Percentiles rank a stretch among this genome's conserved stretches.
Conservation (phyloP, 225 moss, liverwort and hornwort genomes). For the Physcomitrium patens region DNA sequence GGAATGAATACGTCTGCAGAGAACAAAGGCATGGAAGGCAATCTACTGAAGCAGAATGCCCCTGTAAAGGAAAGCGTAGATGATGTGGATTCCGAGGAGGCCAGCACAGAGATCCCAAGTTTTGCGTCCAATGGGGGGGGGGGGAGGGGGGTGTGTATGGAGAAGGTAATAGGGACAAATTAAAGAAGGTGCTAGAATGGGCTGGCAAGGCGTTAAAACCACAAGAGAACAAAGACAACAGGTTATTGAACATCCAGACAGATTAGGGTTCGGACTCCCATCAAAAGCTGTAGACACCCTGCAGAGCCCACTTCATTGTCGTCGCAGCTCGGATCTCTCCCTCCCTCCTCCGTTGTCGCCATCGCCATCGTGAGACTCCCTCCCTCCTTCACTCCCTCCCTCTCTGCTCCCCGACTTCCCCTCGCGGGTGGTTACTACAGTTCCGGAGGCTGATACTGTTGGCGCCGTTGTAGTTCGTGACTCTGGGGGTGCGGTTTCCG, state of each 20-base stretch:
- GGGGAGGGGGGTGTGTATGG: too few relatives aligned
- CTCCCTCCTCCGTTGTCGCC: slow-evolving; percentile 21
- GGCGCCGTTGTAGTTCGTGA: background rate
- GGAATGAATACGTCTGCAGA: too few relatives aligned
- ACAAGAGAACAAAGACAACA: background rate
- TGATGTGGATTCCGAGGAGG: too few relatives aligned
- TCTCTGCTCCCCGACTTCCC: background rate
- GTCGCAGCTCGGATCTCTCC: slow-evolving; percentile 36
- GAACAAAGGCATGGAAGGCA: too few relatives aligned
- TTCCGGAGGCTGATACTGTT: background rate
- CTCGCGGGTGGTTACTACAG: background rate
- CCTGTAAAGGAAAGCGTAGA: too few relatives aligned
- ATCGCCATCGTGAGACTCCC: background rate
- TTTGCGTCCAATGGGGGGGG: slow-evolving; percentile 4
- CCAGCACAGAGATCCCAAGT: too few relatives aligned
- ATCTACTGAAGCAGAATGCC: too few relatives aligned
- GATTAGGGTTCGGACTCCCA: slow-evolving; percentile 33
- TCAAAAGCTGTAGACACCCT: slow-evolving; percentile 29
- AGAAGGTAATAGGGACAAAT: background rate
- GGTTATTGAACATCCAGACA: background rate
- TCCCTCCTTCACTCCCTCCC: background rate
- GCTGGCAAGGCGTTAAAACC: background rate
- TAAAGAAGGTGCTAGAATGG: slow-evolving; percentile 33
- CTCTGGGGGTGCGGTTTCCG: background rate
- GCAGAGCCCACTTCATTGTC: slow-evolving; percentile 17